Base-by-base conservation (phyloP, 257 asterid species). In the Solanum bukasovii region DNA sequence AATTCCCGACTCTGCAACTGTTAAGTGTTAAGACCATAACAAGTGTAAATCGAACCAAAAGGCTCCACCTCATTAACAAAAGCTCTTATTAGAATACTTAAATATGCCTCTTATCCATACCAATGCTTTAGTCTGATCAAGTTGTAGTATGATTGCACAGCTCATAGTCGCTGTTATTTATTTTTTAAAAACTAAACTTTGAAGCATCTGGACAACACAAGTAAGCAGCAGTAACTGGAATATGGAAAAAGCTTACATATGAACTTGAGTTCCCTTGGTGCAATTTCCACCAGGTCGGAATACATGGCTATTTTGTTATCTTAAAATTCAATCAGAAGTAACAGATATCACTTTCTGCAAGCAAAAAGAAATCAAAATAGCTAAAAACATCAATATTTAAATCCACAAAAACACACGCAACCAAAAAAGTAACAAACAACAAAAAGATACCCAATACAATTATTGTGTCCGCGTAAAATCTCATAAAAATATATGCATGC, bases 221-320 rank as follows among this genome's bases (percentile, higher is more conserved):
- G 37, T 82, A 82, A 82, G 44, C 71, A 49, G 86, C 7, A 82
- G 3, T 49, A 29, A 82, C 29, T 82, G 44, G 44, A 49, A 82
- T 31, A 46, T 29, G 3, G 70, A 82, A 73, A 56, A 23, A 2
- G 25, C 91, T 67, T 77, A 92, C 94, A 88, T 27, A 46, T 83
- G 90, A 92, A 89, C 81, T 87, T 75, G 88, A 92, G 89, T 49
- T 92, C 94, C 67, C 46, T 68, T 0, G 94, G 94, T 38, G 87
- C 88, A 63, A 92, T 87, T 63, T 90, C 94, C 73, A 92, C 86
- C 81, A 90, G 91, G n/a, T 90, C 88, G 18, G 38, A 71, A 89
- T 82, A 83, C 93, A 92, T 92, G 38, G 67, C 89, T 83, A 29
- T 88, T 84, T 61, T 10, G n/a, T 63, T 88, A 37, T 73, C 84